These are phyloP conservation scores for Collybia mongolica DNA, from an alignment of 768 basidiomycete genomes.

Conservation along the genomic window DNA sequence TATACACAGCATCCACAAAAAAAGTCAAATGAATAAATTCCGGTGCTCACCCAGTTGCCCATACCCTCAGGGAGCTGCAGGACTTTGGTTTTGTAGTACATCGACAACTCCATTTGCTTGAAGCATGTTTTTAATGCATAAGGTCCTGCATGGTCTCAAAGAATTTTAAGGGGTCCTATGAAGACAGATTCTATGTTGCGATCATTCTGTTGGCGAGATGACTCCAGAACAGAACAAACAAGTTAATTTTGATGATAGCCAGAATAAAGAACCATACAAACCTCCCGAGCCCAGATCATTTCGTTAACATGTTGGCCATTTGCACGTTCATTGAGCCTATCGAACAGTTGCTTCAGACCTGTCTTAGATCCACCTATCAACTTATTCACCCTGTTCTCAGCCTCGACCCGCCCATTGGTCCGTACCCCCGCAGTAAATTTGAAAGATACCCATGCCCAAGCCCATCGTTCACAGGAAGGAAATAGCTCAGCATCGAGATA, in stretches of 20 bases:
- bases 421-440: conserved; percentile 31
- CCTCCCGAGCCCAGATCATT: conserved; percentile 14
- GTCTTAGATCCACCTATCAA: conserved; percentile 18
- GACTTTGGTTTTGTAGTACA: conserved; percentile 23
- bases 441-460: conserved; percentile 26
- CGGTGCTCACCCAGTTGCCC: conserved; percentile 23
- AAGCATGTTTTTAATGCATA: conserved; percentile 27
- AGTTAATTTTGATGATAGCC: conserved; percentile 10
- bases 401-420: conserved; percentile 29
- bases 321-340: conserved; percentile 18
- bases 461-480: conserved; percentile 28
- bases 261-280: conserved; percentile 14
- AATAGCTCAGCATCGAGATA: conserved; percentile 29
- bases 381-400: conserved; percentile 23
- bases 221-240: conserved; percentile 16
- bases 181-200: conserved; percentile 25
- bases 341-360: conserved; percentile 18
- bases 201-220: conserved; percentile 22
- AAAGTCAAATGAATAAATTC: neutral
- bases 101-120: conserved; percentile 26
- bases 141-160: conserved; percentile 25
- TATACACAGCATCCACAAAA: neutral
- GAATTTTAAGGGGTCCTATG: conserved; percentile 15
- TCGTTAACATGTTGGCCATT: conserved; percentile 14
- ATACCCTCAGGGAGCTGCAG: conserved; percentile 24